A percentile compares a stretch with the other conserved stretches of the same genome.
phyloP scores from a whole-genome alignment of 2,329 filamentous ascomycete genomes.

The Claviceps spartinae region DNA sequence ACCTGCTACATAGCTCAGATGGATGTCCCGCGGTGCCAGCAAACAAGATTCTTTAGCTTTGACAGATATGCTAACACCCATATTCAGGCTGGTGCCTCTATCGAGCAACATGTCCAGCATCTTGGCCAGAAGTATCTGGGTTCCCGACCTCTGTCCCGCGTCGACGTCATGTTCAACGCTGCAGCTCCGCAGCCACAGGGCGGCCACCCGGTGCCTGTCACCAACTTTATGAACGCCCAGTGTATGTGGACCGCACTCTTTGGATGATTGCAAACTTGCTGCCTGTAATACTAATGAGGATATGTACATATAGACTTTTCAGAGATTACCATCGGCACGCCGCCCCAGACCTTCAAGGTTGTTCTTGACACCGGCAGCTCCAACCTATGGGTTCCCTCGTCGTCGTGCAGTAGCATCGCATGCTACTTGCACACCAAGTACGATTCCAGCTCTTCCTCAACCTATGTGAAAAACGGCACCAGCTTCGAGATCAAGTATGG shows the following conservation, averaged over 20 bases:
- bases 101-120: conserved; percentile 67
- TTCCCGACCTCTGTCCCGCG: conserved; percentile 49
- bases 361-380: conserved; percentile 97
- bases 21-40: neutral
- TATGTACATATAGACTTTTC: conserved; percentile 61
- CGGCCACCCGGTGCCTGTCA: conserved; percentile 73
- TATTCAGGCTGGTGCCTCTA: conserved; percentile 55
- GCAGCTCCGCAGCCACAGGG: conserved; percentile 50
- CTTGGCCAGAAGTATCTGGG: conserved; percentile 97
- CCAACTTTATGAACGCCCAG: conserved; percentile 97
- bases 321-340: conserved; percentile 83
- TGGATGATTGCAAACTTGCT: neutral
- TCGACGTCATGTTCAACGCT: conserved; percentile 68
- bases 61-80: conserved; percentile 2
- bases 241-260: conserved; percentile 45
- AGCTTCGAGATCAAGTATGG: conserved; percentile 91
- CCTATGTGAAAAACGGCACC: conserved; percentile 87
- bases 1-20: neutral
- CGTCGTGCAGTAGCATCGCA: conserved; percentile 83
- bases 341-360: conserved; percentile 94
- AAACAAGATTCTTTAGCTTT: neutral
- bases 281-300: neutral
- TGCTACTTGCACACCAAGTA: conserved; percentile 98
- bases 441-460: conserved; percentile 76
- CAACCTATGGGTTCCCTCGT: conserved; percentile 95